phyloP scores from a whole-genome alignment of 108 stramenopile genomes.

The Nitzschia palea region DNA sequence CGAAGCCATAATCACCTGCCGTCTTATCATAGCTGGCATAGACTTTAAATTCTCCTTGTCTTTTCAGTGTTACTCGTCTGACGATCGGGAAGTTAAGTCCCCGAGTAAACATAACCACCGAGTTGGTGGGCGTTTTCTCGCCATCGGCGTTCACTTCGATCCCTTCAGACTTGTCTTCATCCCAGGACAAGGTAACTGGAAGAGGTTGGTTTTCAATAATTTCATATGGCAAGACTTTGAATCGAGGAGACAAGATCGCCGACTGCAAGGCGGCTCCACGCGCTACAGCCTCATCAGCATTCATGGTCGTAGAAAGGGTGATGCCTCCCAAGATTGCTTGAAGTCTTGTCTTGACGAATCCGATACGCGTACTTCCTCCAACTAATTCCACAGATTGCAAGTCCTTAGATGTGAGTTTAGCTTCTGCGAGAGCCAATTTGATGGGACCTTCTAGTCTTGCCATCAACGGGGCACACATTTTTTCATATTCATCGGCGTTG shows the following conservation, averaged over 20 bases:
- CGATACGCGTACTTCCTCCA: slow-evolving; percentile 92
- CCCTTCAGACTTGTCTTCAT: slow-evolving; percentile 59
- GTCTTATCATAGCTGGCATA: slow-evolving; percentile 66
- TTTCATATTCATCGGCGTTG: slow-evolving; percentile 83
- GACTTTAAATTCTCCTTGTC: slow-evolving; percentile 78
- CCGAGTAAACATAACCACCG: slow-evolving; percentile 89
- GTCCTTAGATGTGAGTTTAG: slow-evolving; percentile 69
- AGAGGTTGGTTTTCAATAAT: slow-evolving; percentile 87
- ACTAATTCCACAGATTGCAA: slow-evolving; percentile 90
- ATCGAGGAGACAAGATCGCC: slow-evolving; percentile 95
- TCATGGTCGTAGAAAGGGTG: slow-evolving; percentile 92
- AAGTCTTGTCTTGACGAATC: slow-evolving; percentile 86
- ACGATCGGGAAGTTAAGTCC: slow-evolving; percentile 92
- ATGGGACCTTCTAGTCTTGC: slow-evolving; percentile 86
- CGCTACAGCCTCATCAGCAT: slow-evolving; percentile 97
- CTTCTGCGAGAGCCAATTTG: slow-evolving; percentile 78
- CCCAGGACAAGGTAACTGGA: slow-evolving; percentile 92
- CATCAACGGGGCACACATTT: slow-evolving; percentile 75
- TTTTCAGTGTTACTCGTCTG: slow-evolving; percentile 89
- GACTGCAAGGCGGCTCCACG: slow-evolving; percentile 95
- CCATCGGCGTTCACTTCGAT: slow-evolving; percentile 61
- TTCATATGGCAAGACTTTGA: slow-evolving; percentile 97
- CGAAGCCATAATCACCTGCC: slow-evolving; percentile 46
- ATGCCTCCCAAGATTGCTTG: slow-evolving; percentile 62
- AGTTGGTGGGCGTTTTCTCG: slow-evolving; percentile 65